Evolutionary conservation across 2,329 filamentous ascomycete species (phyloP).

Genomic region (Aureobasidium sp.): DNA sequence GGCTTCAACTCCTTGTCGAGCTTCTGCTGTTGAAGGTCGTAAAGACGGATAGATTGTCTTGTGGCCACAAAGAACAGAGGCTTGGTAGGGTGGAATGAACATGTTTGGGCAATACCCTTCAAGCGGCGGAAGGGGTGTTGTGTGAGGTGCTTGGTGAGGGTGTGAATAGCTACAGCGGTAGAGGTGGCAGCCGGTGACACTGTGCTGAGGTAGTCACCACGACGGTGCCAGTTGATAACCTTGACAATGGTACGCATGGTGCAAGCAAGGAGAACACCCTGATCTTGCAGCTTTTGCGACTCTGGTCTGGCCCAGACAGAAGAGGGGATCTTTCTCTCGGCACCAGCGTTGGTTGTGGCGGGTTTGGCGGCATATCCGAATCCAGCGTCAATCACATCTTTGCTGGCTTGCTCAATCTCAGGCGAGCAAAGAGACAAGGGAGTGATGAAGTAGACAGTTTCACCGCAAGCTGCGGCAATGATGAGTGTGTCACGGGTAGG

Average conservation of each 20-base stretch:
- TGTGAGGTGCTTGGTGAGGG: conserved; percentile 85
- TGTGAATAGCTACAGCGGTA: conserved; percentile 80
- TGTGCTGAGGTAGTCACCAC: conserved; percentile 88
- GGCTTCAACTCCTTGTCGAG: conserved; percentile 89
- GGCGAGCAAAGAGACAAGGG: conserved; percentile 40
- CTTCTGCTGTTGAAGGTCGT: conserved; percentile 85
- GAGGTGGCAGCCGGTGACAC: conserved; percentile 73
- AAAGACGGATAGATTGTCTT: conserved; percentile 83
- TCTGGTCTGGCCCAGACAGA: conserved; percentile 79
- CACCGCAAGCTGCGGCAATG: conserved; percentile 73
- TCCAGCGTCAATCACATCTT: conserved; percentile 73
- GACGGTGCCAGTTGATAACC: conserved; percentile 84
- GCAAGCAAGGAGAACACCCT: conserved; percentile 70
- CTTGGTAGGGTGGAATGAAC: conserved; percentile 87
- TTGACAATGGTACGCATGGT: conserved; percentile 64
- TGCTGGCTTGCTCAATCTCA: conserved; percentile 58
- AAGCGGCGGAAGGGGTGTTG: conserved; percentile 83
- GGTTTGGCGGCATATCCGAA: conserved; percentile 79
- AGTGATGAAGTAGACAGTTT: conserved; percentile 76
- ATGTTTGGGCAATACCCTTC: conserved; percentile 71
- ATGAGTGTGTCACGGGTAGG: conserved; percentile 73
- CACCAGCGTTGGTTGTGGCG: conserved; percentile 40
- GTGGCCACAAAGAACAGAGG: conserved; percentile 95
- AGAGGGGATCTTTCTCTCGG: conserved; percentile 60
- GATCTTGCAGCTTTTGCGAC: conserved; percentile 56